These are phyloP conservation scores for Xylaria curta DNA, from an alignment of 495 filamentous ascomycete species.

Conservation along the genomic window DNA sequence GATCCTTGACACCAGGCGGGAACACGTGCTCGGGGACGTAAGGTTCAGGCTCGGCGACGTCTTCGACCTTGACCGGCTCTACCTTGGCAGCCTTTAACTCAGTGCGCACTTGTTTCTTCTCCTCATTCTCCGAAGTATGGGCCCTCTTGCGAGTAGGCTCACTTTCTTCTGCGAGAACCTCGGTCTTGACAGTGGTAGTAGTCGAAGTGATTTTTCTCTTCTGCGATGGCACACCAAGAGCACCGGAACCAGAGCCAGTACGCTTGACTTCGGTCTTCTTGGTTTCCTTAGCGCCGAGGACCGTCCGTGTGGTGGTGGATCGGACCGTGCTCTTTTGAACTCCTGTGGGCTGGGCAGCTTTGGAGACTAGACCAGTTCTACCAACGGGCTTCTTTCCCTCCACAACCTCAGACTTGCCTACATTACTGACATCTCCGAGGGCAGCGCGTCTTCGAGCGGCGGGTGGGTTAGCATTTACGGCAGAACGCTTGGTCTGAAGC, in stretches of 20 bases:
- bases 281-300: slow-evolving; percentile 66
- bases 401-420: slow-evolving; percentile 72
- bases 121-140: slow-evolving; percentile 41
- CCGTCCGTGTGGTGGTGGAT: slow-evolving; percentile 67
- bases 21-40: slow-evolving; percentile 44
- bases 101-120: slow-evolving; percentile 36
- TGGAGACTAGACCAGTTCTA: slow-evolving; percentile 73
- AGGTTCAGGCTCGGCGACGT: slow-evolving; percentile 66
- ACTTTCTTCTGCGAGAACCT: slow-evolving; percentile 59
- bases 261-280: slow-evolving; percentile 74
- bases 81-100: slow-evolving; percentile 50
- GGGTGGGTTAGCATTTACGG: slow-evolving; percentile 58
- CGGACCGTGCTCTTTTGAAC: slow-evolving; percentile 77
- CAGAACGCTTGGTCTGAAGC: slow-evolving; percentile 75
- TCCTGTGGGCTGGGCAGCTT: slow-evolving; percentile 75
- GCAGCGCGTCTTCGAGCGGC: slow-evolving; percentile 72
- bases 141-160: slow-evolving; percentile 61
- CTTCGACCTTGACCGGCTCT: slow-evolving; percentile 69
- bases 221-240: slow-evolving; percentile 60
- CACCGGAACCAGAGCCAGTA: slow-evolving; percentile 73
- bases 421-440: slow-evolving; percentile 94
- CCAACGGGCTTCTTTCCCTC: slow-evolving; percentile 74
- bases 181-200: slow-evolving; percentile 64
- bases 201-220: slow-evolving; percentile 65
- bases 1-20: slow-evolving; percentile 63